phyloP scores from a whole-genome alignment of 495 filamentous ascomycete genomes.

The Sordaria brevicollis region DNA sequence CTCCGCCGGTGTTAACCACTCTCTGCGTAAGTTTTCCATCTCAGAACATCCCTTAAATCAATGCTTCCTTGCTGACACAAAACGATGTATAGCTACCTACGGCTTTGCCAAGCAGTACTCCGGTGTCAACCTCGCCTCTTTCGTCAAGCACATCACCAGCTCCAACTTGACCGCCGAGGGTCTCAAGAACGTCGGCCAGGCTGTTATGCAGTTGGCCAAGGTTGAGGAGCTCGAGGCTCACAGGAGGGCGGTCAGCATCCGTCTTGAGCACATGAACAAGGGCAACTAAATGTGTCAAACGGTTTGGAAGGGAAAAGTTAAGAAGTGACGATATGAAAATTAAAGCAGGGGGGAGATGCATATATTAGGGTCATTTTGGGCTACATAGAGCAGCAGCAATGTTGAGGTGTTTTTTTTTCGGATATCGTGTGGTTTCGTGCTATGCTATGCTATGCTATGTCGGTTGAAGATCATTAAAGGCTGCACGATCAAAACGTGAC shows the following conservation, averaged over 20 bases:
- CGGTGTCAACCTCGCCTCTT: conserved; percentile 89
- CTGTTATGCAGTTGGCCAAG: conserved; percentile 87
- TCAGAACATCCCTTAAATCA: background rate
- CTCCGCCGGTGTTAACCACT: conserved; percentile 95
- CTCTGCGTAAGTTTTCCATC: conserved; percentile 63
- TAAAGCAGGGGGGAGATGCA: background rate
- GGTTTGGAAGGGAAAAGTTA: background rate
- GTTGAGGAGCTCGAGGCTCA: conserved; percentile 95
- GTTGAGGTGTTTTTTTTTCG: no score
- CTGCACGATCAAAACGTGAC: no score
- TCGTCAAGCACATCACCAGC: conserved; percentile 93
- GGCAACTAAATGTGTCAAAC: background rate
- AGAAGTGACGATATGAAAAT: background rate
- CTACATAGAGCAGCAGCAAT: no score
- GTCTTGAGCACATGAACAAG: conserved; percentile 55
- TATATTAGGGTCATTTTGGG: background rate
- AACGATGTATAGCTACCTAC: conserved; percentile 69
- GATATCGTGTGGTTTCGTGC: no score
- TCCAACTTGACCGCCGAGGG: conserved; percentile 81
- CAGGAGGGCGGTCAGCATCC: conserved; percentile 80
- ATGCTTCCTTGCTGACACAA: conserved; percentile 3
- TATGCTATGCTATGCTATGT: no score
- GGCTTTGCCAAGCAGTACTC: conserved; percentile 98
- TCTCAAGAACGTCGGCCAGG: conserved; percentile 67
- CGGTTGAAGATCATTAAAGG: no score